Percentiles rank a stretch among this genome's conserved stretches.
These are phyloP conservation scores for Trypanosoma cruzi DNA, from an alignment of 208 protist species.

Conservation along the genomic window DNA sequence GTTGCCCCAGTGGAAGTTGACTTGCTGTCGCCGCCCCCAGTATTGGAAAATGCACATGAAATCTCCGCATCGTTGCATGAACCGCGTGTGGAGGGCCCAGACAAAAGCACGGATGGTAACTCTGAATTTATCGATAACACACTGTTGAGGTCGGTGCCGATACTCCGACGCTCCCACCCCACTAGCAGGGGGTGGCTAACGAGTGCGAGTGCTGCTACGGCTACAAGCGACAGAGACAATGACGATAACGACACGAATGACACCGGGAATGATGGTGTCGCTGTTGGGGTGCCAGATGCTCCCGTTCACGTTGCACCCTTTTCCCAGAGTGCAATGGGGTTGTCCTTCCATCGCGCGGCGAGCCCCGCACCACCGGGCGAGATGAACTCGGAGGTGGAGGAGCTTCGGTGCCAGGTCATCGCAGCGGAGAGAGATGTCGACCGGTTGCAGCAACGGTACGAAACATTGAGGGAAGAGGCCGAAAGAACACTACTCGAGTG, in stretches of 20 bases:
- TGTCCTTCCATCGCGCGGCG: background rate
- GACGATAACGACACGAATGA: background rate
- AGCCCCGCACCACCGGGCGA: slow-evolving; percentile 7
- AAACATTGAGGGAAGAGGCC: slow-evolving; percentile 47
- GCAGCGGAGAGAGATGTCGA: slow-evolving; percentile 18
- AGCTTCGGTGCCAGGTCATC: slow-evolving; percentile 11
- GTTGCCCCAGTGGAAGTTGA: background rate
- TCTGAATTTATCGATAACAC: background rate
- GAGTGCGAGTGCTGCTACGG: background rate
- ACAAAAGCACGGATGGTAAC: background rate
- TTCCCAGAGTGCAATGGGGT: background rate
- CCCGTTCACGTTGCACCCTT: background rate
- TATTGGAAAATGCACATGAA: background rate
- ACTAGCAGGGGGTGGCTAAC: background rate
- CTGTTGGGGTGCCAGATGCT: background rate
- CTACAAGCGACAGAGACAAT: too few species aligned
- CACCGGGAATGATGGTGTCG: background rate
- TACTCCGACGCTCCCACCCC: slow-evolving; percentile 1
- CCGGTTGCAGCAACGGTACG: slow-evolving; percentile 38
- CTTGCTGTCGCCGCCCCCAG: background rate
- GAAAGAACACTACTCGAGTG: slow-evolving; percentile 42
- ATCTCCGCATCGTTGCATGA: background rate
- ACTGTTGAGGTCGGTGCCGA: background rate
- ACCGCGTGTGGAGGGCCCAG: too few species aligned
- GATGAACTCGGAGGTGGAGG: slow-evolving; percentile 20